Conservation (phyloP, 768 basidiomycete species). For the Rhodocollybia butyracea region DNA sequence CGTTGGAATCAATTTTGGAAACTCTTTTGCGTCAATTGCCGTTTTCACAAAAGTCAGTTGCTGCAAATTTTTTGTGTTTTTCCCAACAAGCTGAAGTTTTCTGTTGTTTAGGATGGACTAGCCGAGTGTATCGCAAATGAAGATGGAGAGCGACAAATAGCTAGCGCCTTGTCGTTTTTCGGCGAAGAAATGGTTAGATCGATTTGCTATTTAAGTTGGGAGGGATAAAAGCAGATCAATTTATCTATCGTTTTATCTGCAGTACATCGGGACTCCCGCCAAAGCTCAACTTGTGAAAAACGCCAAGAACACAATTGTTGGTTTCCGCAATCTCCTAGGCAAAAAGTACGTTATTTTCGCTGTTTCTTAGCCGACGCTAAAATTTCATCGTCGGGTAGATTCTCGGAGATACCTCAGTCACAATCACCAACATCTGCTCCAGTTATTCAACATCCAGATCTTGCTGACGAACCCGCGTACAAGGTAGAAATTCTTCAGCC, state of each 20-base stretch:
- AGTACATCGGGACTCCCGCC: conserved; percentile 97
- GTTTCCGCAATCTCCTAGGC: conserved; percentile 90
- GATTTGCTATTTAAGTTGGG: neutral
- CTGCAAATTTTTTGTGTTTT: too few relatives aligned
- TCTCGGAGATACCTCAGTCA: conserved; percentile 68
- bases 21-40: conserved; percentile 92
- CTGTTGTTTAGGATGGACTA: conserved; percentile 65
- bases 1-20: conserved; percentile 95
- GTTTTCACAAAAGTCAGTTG: conserved; percentile 86
- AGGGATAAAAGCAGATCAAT: neutral
- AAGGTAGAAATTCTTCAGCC: conserved; percentile 79
- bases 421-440: conserved; percentile 56
- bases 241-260: conserved; percentile 6
- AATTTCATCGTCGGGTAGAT: conserved; percentile 38
- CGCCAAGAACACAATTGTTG: conserved; percentile 88
- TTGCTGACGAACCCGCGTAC: conserved; percentile 76
- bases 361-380: neutral
- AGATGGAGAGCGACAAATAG: conserved; percentile 97
- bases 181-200: conserved; percentile 86
- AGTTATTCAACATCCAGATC: conserved; percentile 72
- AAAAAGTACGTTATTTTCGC: conserved; percentile 59
- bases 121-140: conserved; percentile 98
- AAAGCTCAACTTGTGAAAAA: conserved; percentile 95
- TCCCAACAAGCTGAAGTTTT: neutral
- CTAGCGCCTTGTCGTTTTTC: conserved; percentile 86